Conservation (phyloP, 2,329 filamentous ascomycete species). For the Chaetothyriales sp. region DNA sequence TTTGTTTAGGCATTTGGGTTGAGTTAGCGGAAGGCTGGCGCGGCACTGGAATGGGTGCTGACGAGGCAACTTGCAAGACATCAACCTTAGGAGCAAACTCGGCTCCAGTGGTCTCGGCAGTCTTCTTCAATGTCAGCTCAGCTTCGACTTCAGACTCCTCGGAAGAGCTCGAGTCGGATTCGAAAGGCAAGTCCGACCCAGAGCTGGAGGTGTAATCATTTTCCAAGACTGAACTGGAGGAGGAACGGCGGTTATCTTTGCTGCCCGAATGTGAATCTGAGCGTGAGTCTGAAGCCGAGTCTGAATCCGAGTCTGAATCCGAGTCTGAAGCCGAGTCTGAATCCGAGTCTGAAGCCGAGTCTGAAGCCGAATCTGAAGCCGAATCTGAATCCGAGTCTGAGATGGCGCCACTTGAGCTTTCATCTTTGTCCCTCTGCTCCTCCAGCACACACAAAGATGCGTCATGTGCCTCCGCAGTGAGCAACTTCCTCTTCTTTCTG, state of each 20-base stretch:
- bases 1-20: constrained; percentile 9
- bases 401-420: constrained; percentile 5
- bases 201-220: constrained; percentile 9
- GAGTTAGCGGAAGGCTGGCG: constrained; percentile 3
- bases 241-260: constrained; percentile 10
- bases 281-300: constrained; percentile 18
- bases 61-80: neutral
- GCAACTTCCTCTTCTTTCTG: constrained; percentile 50
- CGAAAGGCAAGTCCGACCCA: constrained; percentile 23
- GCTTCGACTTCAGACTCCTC: constrained; percentile 26
- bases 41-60: neutral
- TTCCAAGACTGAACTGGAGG: constrained; percentile 18
- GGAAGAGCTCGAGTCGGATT: constrained; percentile 7
- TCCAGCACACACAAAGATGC: constrained; percentile 10
- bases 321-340: constrained; percentile 8
- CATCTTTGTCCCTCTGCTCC: constrained; percentile 21
- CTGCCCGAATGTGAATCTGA: constrained; percentile 16
- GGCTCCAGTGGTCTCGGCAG: neutral
- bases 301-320: constrained; percentile 7
- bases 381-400: constrained; percentile 7
- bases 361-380: constrained; percentile 8
- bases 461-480: constrained; percentile 9
- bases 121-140: constrained; percentile 8
- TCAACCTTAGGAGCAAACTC: neutral
- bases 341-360: constrained; percentile 6